A percentile compares a stretch with the other conserved stretches of the same genome.
phyloP scores from a whole-genome alignment of 1,284 basidiomycete species.

The Austropuccinia psidii region DNA sequence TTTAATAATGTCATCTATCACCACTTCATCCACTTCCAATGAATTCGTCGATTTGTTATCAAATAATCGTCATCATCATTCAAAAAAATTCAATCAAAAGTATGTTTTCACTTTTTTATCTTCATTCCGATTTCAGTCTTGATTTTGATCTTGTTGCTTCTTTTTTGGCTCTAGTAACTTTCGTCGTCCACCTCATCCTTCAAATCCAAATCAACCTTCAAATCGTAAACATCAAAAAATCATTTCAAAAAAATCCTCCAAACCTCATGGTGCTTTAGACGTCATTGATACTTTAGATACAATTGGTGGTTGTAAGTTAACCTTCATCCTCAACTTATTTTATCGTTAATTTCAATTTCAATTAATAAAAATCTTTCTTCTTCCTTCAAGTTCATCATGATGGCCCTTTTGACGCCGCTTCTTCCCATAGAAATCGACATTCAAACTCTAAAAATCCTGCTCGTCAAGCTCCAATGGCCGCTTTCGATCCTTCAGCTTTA shows the following conservation, averaged over 20 bases:
- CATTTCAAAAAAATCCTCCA: not conserved
- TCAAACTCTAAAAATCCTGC: slow-evolving; percentile 51
- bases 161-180: not conserved
- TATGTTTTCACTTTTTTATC: no score
- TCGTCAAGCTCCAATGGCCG: slow-evolving; percentile 67
- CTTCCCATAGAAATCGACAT: slow-evolving; percentile 64
- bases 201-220: not conserved
- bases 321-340: not conserved
- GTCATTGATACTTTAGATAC: slow-evolving; percentile 35
- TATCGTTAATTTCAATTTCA: not conserved
- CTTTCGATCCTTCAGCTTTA: slow-evolving; percentile 58
- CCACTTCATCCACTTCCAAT: no score
- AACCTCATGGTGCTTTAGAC: slow-evolving; percentile 7
- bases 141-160: no score
- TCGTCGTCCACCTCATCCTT: slow-evolving; percentile 3
- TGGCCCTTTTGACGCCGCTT: slow-evolving; percentile 77
- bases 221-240: not conserved
- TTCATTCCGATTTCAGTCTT: no score
- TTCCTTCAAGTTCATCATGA: slow-evolving; percentile 57
- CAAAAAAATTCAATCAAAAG: no score
- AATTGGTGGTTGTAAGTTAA: slow-evolving; percentile 23
- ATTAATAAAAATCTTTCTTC: not conserved
- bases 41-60: no score
- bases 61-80: no score
- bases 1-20: no score